Conservation (phyloP, 1,284 basidiomycete genomes). For the Ustilago trichophora region DNA sequence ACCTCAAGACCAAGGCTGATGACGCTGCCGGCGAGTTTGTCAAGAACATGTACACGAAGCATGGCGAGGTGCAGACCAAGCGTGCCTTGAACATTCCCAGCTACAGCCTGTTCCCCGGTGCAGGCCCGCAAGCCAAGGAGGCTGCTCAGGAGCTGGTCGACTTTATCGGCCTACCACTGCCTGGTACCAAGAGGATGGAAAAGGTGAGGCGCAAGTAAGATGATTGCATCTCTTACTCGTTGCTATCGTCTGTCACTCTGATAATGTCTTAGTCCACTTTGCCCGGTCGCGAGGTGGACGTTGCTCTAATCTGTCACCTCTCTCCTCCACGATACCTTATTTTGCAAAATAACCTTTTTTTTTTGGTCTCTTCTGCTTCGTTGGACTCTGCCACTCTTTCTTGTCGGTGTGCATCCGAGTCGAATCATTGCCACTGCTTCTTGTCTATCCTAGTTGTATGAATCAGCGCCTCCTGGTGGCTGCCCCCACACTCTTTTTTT, state of each 20-base stretch:
- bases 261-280: too few species aligned
- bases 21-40: constrained; percentile 25
- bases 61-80: constrained; percentile 16
- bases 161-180: constrained; percentile 25
- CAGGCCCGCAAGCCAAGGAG: constrained; percentile 28
- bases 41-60: constrained; percentile 44
- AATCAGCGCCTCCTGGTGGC: neutral
- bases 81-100: constrained; percentile 16
- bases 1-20: constrained; percentile 20
- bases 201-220: constrained; percentile 21
- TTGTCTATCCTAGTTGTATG: constrained; percentile 2
- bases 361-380: neutral
- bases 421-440: too few species aligned
- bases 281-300: too few species aligned
- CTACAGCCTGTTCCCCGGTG: constrained; percentile 24
- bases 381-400: constrained; percentile 10
- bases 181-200: constrained; percentile 33
- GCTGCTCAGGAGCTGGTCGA: constrained; percentile 21
- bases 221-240: too few species aligned
- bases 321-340: neutral
- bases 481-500: constrained; percentile 7
- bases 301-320: too few species aligned
- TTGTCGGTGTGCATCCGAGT: constrained; percentile 8
- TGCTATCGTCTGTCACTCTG: neutral
- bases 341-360: too few species aligned